Evolutionary conservation across 768 basidiomycete genomes (phyloP).

Genomic region (Serendipita sp.): DNA sequence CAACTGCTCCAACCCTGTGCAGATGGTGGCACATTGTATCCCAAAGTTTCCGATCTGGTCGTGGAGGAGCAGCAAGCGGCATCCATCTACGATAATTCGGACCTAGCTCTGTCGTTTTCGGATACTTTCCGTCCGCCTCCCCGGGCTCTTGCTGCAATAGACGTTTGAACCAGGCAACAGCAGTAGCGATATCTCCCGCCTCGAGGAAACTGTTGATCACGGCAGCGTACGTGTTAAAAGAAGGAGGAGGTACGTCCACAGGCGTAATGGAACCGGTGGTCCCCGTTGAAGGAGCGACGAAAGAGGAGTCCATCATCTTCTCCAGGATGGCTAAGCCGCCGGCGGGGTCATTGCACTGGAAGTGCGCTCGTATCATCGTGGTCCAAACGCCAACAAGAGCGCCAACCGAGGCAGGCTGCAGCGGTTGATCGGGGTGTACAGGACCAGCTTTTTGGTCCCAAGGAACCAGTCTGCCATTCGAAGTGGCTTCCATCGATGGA

Average conservation of each 20-base stretch:
- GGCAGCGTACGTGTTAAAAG: constrained; percentile 42
- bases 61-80: constrained; percentile 26
- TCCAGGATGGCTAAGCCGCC: constrained; percentile 51
- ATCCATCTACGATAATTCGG: constrained; percentile 23
- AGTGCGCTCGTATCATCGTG: constrained; percentile 59
- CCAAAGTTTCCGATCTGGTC: constrained; percentile 43
- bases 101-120: neutral
- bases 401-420: constrained; percentile 7
- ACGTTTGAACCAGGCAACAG: constrained; percentile 54
- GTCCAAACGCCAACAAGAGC: constrained; percentile 45
- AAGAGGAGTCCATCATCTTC: constrained; percentile 42
- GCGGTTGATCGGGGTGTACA: constrained; percentile 9
- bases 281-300: neutral
- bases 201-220: constrained; percentile 52
- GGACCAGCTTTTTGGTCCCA: neutral
- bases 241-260: constrained; percentile 36
- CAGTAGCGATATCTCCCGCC: constrained; percentile 42
- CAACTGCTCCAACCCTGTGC: constrained; percentile 29
- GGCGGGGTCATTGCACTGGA: constrained; percentile 43
- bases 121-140: neutral
- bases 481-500: neutral
- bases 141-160: constrained; percentile 30
- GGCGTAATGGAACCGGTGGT: constrained; percentile 20
- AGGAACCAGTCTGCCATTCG: neutral
- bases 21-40: constrained; percentile 40